phyloP scores from a whole-genome alignment of 2,329 filamentous ascomycete genomes.

The Zymoseptoria passerinii region DNA sequence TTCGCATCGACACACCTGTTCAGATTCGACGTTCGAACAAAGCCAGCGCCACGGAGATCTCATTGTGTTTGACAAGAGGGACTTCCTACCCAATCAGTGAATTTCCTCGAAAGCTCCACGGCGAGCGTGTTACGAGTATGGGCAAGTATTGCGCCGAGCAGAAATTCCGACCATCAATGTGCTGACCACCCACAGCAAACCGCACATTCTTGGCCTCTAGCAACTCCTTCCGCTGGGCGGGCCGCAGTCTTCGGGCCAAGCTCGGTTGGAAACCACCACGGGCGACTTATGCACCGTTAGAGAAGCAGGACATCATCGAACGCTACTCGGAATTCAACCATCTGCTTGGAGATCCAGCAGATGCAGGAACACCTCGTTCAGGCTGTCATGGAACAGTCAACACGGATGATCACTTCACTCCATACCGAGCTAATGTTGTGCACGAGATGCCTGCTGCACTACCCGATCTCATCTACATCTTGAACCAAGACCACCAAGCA shows the following conservation, averaged over 20 bases:
- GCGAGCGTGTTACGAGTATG: not conserved
- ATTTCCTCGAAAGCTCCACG: slow-evolving; percentile 1
- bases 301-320: slow-evolving; percentile 1
- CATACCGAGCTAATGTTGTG: no score
- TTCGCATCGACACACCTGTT: not conserved
- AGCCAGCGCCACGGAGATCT: not conserved
- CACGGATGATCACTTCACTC: no score
- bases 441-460: no score
- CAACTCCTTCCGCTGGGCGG: slow-evolving; percentile 1
- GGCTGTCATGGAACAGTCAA: no score
- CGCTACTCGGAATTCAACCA: not conserved
- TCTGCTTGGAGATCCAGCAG: not conserved
- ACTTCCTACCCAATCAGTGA: slow-evolving; percentile 1
- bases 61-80: not conserved
- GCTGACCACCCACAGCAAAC: not conserved
- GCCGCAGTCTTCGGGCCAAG: not conserved
- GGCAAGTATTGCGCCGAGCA: no score
- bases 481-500: no score
- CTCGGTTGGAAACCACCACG: not conserved
- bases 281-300: not conserved
- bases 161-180: no score
- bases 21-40: not conserved
- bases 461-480: no score
- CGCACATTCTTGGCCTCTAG: not conserved
- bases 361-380: not conserved